Base-by-base conservation (phyloP, 768 basidiomycete species). In the Suillus brevipes region DNA sequence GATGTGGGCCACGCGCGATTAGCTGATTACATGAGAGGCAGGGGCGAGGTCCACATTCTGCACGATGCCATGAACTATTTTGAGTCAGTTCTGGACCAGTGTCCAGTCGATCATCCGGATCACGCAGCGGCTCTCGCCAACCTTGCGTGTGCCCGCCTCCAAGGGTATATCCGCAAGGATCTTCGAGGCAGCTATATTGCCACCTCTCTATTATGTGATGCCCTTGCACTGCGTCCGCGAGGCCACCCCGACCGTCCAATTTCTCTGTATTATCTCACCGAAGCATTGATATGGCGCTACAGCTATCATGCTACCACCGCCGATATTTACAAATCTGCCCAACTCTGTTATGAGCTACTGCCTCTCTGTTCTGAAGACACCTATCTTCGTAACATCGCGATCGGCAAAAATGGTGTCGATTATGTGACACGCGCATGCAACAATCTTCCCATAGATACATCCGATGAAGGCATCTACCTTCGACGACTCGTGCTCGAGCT, bases 91-190 rank as follows among this genome's bases (percentile, higher is more conserved):
- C 31, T 55, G 31, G 53, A 34, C 20, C 53, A 55, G 20, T 55
- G 53, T 55, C 53, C 53, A 0, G 34, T 55, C 20, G 53, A 34
- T 34, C 53, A 55, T 36, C 53, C 34, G 6, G 53, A 55, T 10
- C 31, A 34, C 12, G 53, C 53, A 3, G 53, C 53, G 6, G 53
- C 53, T n/a, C 53, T 55, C 31, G 45, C 63, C 16, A 25, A 18
- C 9, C 47, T 73, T 34, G 66, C 66, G 20, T 40, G 71, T 55
- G 47, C 64, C 25, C 72, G 71, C 40, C 79, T 77, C 45, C 31
- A 34, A 55, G 53, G 53, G 5, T 55, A 34, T n/a, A 55, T 55
- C 31, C 53, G 6, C 10, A 55, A 34, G 20, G 66, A 34, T 68
- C 42, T n/a, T 66, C 63, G 6, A 62, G 74, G 49, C 65, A 73